Conservation (phyloP, 768 basidiomycete genomes). For the Pisolithus tinctorius region DNA sequence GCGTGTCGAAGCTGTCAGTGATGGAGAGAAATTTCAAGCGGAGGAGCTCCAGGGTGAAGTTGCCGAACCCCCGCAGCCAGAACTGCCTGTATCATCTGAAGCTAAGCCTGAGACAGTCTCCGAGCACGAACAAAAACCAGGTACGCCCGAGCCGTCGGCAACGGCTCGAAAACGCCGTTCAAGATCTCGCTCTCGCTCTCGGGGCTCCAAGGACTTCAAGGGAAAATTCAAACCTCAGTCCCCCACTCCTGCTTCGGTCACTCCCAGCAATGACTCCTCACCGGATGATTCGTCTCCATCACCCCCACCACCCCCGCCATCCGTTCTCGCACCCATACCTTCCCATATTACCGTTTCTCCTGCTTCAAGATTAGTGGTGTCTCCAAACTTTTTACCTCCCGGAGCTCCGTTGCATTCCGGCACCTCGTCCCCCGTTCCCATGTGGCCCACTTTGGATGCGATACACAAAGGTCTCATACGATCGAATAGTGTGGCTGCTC, state of each 20-base stretch:
- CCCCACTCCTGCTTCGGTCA: slow-evolving; percentile 35
- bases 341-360: slow-evolving; percentile 46
- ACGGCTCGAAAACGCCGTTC: slow-evolving; percentile 54
- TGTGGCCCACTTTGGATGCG: slow-evolving; percentile 71
- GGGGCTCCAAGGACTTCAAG: slow-evolving; percentile 69
- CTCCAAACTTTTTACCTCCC: slow-evolving; percentile 45
- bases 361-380: slow-evolving; percentile 32
- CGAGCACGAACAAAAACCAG: slow-evolving; percentile 8
- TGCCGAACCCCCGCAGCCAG: slow-evolving; percentile 4
- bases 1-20: slow-evolving; percentile 77
- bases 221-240: slow-evolving; percentile 48
- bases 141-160: slow-evolving; percentile 39
- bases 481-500: slow-evolving; percentile 84
- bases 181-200: slow-evolving; percentile 56
- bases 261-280: slow-evolving; percentile 61
- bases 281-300: slow-evolving; percentile 47
- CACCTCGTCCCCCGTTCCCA: slow-evolving; percentile 57
- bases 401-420: slow-evolving; percentile 58
- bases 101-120: slow-evolving; percentile 1
- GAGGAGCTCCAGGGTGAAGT: slow-evolving; percentile 29
- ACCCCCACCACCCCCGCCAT: slow-evolving; percentile 19
- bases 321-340: slow-evolving; percentile 47
- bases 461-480: slow-evolving; percentile 75
- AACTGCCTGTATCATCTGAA: slow-evolving; percentile 10
- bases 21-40: slow-evolving; percentile 57